These are phyloP conservation scores for Rhypophila decipiens DNA, from an alignment of 495 filamentous ascomycete genomes.

Conservation along the genomic window DNA sequence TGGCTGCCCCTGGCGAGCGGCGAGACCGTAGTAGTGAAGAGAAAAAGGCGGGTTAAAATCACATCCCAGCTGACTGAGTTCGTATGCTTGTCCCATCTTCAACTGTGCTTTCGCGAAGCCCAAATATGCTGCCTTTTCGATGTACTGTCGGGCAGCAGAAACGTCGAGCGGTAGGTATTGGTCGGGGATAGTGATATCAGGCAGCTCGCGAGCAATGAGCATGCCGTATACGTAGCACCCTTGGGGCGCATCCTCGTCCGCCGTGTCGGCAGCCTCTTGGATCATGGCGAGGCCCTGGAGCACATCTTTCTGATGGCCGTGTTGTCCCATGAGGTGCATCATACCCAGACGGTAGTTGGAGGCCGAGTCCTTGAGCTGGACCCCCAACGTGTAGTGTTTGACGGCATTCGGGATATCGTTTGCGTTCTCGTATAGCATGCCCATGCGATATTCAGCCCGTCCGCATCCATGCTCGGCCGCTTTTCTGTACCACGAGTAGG, in stretches of 20 bases:
- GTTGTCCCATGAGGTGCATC: slow-evolving; percentile 94
- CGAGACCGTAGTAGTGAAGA: slow-evolving; percentile 91
- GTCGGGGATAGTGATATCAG: slow-evolving; percentile 74
- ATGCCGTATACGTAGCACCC: slow-evolving; percentile 96
- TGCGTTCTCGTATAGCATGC: slow-evolving; percentile 94
- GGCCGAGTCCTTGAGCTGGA: slow-evolving; percentile 77
- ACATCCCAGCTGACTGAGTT: slow-evolving; percentile 85
- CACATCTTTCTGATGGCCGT: slow-evolving; percentile 79
- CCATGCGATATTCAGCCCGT: slow-evolving; percentile 93
- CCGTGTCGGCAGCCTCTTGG: slow-evolving; percentile 71
- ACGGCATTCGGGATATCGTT: slow-evolving; percentile 89
- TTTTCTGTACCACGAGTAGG: slow-evolving; percentile 74
- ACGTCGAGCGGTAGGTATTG: slow-evolving; percentile 67
- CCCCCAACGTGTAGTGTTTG: slow-evolving; percentile 77
- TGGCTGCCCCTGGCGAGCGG: slow-evolving; percentile 76
- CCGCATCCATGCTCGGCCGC: slow-evolving; percentile 88
- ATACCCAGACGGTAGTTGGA: slow-evolving; percentile 92
- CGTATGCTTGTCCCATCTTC: slow-evolving; percentile 96
- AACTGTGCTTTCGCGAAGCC: slow-evolving; percentile 95
- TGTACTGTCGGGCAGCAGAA: slow-evolving; percentile 70
- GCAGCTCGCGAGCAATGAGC: slow-evolving; percentile 84
- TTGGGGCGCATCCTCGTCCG: slow-evolving; percentile 95
- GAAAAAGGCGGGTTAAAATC: slow-evolving; percentile 92
- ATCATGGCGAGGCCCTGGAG: slow-evolving; percentile 74
- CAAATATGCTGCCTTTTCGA: slow-evolving; percentile 94